phyloP scores from a whole-genome alignment of 805 yeast genomes.

The Cyberlindnera petersonii region DNA sequence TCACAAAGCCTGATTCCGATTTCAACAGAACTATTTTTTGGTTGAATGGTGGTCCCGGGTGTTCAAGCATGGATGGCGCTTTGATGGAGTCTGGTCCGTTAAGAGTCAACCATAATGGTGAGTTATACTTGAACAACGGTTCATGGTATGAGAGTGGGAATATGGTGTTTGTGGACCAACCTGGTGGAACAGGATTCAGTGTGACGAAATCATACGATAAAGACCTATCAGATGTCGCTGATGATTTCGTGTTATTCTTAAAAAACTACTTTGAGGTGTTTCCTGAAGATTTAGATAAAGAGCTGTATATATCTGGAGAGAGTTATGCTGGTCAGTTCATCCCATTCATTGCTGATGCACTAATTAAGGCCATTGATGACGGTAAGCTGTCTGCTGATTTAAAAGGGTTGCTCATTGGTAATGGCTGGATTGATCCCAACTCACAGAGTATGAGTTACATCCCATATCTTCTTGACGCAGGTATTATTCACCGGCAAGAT shows the following conservation, averaged over 20 bases:
- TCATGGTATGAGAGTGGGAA: conserved; percentile 83
- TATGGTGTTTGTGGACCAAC: conserved; percentile 87
- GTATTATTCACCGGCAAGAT: conserved; percentile 44
- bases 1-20: conserved; percentile 16
- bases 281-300: conserved; percentile 63
- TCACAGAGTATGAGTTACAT: conserved; percentile 77
- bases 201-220: conserved; percentile 50
- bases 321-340: conserved; percentile 96
- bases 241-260: conserved; percentile 62
- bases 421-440: conserved; percentile 92
- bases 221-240: conserved; percentile 54
- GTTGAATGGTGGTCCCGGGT: conserved; percentile 98
- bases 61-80: conserved; percentile 97
- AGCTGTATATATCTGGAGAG: conserved; percentile 85
- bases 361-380: conserved; percentile 44
- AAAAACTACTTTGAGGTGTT: conserved; percentile 62
- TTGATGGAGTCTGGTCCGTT: conserved; percentile 90
- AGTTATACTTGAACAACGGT: conserved; percentile 58
- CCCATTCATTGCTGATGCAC: conserved; percentile 74
- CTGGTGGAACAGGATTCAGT: conserved; percentile 91
- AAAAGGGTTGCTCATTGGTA: conserved; percentile 74
- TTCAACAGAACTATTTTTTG: conserved; percentile 60
- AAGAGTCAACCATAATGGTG: conserved; percentile 45
- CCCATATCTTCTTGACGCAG: conserved; percentile 62
- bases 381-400: conserved; percentile 36